phyloP scores from a whole-genome alignment of 441 rosid species.

The Euphorbia schlechtendalii region DNA sequence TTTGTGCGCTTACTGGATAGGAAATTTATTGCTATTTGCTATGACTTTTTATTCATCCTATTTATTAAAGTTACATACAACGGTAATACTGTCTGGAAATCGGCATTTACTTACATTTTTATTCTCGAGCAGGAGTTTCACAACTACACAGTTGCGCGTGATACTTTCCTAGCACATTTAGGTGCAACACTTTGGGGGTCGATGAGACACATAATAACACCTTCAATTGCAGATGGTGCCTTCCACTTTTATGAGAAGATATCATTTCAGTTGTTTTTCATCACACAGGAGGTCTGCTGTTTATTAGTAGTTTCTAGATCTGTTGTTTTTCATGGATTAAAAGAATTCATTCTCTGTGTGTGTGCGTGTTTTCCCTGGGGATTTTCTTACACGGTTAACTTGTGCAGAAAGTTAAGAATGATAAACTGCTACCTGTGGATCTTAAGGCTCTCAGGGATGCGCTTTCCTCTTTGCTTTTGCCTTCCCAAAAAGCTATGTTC shows the following conservation, averaged over 20 bases:
- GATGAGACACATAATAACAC: conserved; percentile 87
- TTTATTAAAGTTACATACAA: neutral
- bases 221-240: conserved; percentile 95
- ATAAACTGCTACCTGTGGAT: conserved; percentile 81
- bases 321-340: conserved; percentile 16
- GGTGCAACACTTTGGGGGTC: conserved; percentile 97
- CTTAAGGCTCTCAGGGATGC: conserved; percentile 69
- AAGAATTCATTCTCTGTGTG: neutral
- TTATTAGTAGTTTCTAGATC: conserved; percentile 12
- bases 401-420: conserved; percentile 62
- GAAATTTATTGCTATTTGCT: neutral
- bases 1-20: neutral
- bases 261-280: conserved; percentile 87
- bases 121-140: conserved; percentile 59
- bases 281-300: conserved; percentile 81
- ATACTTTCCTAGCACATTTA: conserved; percentile 91
- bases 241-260: conserved; percentile 92
- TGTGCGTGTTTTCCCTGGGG: neutral
- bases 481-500: conserved; percentile 81
- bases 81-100: neutral
- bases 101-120: conserved; percentile 5
- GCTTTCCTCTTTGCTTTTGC: conserved; percentile 79
- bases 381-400: conserved; percentile 14
- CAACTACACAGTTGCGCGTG: conserved; percentile 95
- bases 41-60: conserved; percentile 9